Conservation (phyloP, 331 rosid genomes). For the Prunus yedoensis region DNA sequence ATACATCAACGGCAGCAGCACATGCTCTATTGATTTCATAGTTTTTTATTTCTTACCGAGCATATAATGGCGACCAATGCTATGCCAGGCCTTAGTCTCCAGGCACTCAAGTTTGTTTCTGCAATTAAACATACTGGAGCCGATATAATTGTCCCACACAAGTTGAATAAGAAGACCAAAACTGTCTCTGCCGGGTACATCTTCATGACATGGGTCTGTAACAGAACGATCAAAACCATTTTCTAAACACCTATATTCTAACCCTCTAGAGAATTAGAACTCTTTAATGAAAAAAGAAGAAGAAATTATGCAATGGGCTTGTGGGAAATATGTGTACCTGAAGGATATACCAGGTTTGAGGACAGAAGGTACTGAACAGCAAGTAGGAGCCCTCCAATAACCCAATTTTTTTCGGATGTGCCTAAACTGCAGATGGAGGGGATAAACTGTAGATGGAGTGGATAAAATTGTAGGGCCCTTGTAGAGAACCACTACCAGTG, state of each 20-base stretch:
- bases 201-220: conserved; percentile 51
- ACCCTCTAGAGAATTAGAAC: no score
- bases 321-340: conserved; percentile 39
- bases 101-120: conserved; percentile 50
- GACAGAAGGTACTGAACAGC: conserved; percentile 35
- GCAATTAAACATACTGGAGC: conserved; percentile 50
- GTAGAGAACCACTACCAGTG: conserved; percentile 53
- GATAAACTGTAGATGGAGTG: conserved; percentile 3
- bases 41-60: conserved; percentile 41
- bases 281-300: background rate
- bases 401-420: conserved; percentile 44
- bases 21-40: background rate
- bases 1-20: background rate
- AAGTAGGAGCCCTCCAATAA: conserved; percentile 54
- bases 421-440: background rate
- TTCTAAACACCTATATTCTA: background rate
- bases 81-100: conserved; percentile 53
- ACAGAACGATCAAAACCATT: background rate
- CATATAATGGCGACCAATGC: conserved; percentile 42
- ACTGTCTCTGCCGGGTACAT: conserved; percentile 54
- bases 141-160: conserved; percentile 51
- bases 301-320: no score
- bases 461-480: conserved; percentile 49
- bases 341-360: conserved; percentile 61
- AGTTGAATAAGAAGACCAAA: conserved; percentile 55